These are phyloP conservation scores for Aphanomyces astaci DNA, from an alignment of 352 stramenopile genomes.

Conservation along the genomic window DNA sequence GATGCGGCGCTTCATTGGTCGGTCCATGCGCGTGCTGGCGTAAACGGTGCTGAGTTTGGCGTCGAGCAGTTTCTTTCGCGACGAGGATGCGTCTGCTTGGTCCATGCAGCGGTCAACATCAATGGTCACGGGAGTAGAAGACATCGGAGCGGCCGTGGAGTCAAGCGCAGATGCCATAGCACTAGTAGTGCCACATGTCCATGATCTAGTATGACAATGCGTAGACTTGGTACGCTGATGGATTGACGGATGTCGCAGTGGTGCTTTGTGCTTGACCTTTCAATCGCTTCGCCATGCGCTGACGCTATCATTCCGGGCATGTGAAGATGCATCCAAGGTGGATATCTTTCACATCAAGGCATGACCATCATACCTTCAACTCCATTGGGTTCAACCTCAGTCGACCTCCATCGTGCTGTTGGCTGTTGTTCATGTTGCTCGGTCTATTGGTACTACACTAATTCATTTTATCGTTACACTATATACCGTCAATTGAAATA, in stretches of 20 bases:
- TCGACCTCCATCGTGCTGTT: neutral
- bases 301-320: neutral
- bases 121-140: too few relatives aligned
- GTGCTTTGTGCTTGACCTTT: neutral
- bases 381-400: slow-evolving; percentile 9
- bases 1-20: neutral
- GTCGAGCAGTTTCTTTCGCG: neutral
- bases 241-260: neutral
- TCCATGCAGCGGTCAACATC: too few relatives aligned
- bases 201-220: too few relatives aligned
- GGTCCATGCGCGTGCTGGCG: slow-evolving; percentile 7
- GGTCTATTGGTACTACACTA: neutral
- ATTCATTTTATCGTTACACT: neutral
- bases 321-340: neutral
- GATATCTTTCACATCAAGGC: too few relatives aligned
- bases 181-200: neutral
- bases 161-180: too few relatives aligned
- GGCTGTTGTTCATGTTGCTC: neutral
- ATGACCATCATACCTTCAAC: slow-evolving; percentile 16
- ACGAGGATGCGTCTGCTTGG: neutral
- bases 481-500: neutral
- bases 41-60: slow-evolving; percentile 6
- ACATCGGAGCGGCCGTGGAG: too few relatives aligned
- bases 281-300: slow-evolving; percentile 10
- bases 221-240: neutral